Evolutionary conservation across 306 rosid species (phyloP).

Genomic region (Vigna hirtella): DNA sequence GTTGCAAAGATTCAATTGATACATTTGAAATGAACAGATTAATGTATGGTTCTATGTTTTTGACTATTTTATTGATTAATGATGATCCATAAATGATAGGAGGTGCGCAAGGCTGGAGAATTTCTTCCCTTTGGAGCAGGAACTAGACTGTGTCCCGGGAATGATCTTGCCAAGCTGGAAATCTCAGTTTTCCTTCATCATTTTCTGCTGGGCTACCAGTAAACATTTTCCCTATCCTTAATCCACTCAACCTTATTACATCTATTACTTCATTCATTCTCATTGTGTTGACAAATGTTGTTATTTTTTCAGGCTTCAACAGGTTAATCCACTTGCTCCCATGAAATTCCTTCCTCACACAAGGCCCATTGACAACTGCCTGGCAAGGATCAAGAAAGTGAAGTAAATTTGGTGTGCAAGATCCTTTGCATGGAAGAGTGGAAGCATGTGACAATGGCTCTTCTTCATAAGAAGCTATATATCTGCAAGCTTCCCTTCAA

Average conservation of each 20-base stretch:
- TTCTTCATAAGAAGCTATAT: neutral
- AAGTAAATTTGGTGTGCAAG: neutral
- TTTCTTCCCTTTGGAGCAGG: constrained; percentile 95
- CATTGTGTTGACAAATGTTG: neutral
- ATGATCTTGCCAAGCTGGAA: constrained; percentile 73
- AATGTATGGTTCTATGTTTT: neutral
- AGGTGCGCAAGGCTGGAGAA: constrained; percentile 70
- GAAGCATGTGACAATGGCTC: neutral
- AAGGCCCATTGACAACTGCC: constrained; percentile 72
- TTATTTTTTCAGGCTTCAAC: constrained; percentile 56
- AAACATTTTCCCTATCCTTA: constrained; percentile 24
- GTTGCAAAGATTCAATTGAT: neutral
- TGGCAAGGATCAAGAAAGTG: constrained; percentile 61
- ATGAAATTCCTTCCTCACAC: constrained; percentile 66
- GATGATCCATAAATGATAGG: constrained; percentile 27
- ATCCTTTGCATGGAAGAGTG: neutral
- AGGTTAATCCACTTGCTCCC: constrained; percentile 52
- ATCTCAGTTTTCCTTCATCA: constrained; percentile 80
- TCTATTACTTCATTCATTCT: too few relatives aligned
- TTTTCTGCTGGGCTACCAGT: constrained; percentile 72
- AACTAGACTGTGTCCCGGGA: constrained; percentile 74
- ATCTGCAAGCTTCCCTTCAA: neutral
- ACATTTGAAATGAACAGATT: neutral
- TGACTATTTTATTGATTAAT: neutral
- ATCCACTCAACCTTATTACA: too few relatives aligned